A percentile compares a stretch with the other conserved stretches of the same genome.
phyloP scores from a whole-genome alignment of 2,329 filamentous ascomycete species.

The Exophiala oligosperma region DNA sequence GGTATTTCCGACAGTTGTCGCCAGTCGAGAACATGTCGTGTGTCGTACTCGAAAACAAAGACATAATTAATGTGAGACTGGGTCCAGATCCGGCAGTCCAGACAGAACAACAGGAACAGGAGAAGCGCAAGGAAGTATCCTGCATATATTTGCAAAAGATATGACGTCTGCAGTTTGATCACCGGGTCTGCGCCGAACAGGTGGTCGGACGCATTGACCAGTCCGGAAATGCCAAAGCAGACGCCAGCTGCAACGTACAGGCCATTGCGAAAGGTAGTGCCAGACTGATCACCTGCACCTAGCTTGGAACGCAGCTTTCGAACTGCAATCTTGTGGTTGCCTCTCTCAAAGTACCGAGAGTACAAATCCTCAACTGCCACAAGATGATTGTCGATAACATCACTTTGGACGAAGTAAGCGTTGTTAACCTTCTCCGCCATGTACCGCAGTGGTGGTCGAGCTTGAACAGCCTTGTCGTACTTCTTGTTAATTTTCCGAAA shows the following conservation, averaged over 20 bases:
- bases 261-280: constrained; percentile 60
- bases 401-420: constrained; percentile 88
- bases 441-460: constrained; percentile 74
- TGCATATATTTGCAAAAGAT: constrained; percentile 80
- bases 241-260: constrained; percentile 67
- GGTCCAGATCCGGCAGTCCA: constrained; percentile 82
- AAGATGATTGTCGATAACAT: constrained; percentile 78
- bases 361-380: constrained; percentile 86
- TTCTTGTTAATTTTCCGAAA: constrained; percentile 99
- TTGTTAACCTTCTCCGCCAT: constrained; percentile 90
- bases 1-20: constrained; percentile 83
- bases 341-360: constrained; percentile 88
- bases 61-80: constrained; percentile 88
- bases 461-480: constrained; percentile 87
- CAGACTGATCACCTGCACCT: constrained; percentile 59
- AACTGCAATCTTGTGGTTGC: constrained; percentile 87
- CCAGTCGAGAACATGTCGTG: constrained; percentile 84
- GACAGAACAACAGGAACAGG: constrained; percentile 78
- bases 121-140: constrained; percentile 86
- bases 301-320: constrained; percentile 78
- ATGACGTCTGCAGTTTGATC: constrained; percentile 59
- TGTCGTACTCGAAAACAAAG: constrained; percentile 96
- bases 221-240: constrained; percentile 66
- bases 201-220: constrained; percentile 58
- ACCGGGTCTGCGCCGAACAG: constrained; percentile 51